Conservation (phyloP, 2,329 filamentous ascomycete species). For the Colletotrichum siamense region DNA sequence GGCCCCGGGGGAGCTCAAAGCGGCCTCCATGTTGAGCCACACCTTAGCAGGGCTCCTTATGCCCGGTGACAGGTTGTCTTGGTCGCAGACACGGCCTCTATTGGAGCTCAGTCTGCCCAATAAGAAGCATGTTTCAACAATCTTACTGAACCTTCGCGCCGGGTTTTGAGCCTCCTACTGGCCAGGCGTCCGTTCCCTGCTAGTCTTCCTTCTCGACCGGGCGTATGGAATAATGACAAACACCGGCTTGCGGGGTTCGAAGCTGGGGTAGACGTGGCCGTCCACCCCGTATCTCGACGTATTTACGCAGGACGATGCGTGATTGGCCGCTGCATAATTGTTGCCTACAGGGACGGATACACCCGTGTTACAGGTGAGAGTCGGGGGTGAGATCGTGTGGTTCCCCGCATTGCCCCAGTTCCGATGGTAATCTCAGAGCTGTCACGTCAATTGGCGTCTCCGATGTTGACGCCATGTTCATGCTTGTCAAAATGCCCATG, state of each 20-base stretch:
- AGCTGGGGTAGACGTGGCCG: not conserved
- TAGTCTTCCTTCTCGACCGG: not conserved
- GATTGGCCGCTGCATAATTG: not conserved
- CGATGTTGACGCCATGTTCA: not conserved
- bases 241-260: not conserved
- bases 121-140: not conserved
- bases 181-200: not conserved
- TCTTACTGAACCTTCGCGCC: not conserved
- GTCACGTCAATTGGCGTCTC: not conserved
- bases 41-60: not conserved
- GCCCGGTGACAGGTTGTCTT: not conserved
- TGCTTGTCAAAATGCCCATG: not conserved
- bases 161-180: not conserved
- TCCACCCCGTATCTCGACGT: not conserved
- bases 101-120: not conserved
- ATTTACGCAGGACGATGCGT: accelerated
- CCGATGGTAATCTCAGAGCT: not conserved
- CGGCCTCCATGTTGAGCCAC: not conserved
- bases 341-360: not conserved
- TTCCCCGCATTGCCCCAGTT: not conserved
- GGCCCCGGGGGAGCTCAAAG: not conserved
- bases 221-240: not conserved
- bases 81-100: not conserved
- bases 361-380: not conserved
- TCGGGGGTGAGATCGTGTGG: not conserved